These are phyloP conservation scores for Fraxinus xanthoxyloides DNA, from an alignment of 305 asterid genomes.

Conservation along the genomic window DNA sequence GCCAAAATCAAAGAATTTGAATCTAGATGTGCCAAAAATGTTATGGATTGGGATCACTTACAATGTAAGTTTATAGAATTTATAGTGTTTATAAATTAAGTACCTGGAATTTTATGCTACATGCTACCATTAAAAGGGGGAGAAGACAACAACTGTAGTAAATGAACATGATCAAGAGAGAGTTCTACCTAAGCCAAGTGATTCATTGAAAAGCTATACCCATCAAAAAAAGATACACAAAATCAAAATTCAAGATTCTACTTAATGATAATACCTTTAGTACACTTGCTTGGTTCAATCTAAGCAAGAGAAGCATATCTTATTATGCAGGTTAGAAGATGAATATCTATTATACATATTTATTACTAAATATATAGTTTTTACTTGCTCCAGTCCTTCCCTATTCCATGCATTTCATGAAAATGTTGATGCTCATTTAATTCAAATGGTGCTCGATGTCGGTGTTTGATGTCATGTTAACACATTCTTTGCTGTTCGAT, in stretches of 20 bases:
- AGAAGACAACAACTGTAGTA: slow-evolving; percentile 24
- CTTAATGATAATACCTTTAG: background rate
- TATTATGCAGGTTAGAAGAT: background rate
- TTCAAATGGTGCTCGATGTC: slow-evolving; percentile 5
- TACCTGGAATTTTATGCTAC: slow-evolving; percentile 24
- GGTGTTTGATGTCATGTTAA: slow-evolving; percentile 61
- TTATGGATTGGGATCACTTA: slow-evolving; percentile 30
- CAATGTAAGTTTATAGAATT: background rate
- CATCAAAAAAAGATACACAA: slow-evolving; percentile 77
- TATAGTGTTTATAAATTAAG: background rate
- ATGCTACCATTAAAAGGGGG: slow-evolving; percentile 40
- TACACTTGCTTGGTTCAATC: background rate
- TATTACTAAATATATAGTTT: background rate
- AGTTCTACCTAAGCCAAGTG: slow-evolving; percentile 35
- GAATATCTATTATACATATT: background rate
- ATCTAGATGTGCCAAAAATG: slow-evolving; percentile 39
- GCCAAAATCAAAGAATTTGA: slow-evolving; percentile 58
- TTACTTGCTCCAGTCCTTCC: background rate
- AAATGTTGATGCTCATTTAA: slow-evolving; percentile 3
- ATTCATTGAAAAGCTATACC: slow-evolving; percentile 57
- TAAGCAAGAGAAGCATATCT: background rate
- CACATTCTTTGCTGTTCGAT: slow-evolving; percentile 87
- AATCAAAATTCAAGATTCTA: slow-evolving; percentile 67
- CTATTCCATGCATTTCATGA: background rate
- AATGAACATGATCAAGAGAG: slow-evolving; percentile 35